A percentile compares a stretch with the other conserved stretches of the same genome.
phyloP scores from a whole-genome alignment of 371 early-diverging fungal genomes.

The Batrachochytrium dendrobatidis region DNA sequence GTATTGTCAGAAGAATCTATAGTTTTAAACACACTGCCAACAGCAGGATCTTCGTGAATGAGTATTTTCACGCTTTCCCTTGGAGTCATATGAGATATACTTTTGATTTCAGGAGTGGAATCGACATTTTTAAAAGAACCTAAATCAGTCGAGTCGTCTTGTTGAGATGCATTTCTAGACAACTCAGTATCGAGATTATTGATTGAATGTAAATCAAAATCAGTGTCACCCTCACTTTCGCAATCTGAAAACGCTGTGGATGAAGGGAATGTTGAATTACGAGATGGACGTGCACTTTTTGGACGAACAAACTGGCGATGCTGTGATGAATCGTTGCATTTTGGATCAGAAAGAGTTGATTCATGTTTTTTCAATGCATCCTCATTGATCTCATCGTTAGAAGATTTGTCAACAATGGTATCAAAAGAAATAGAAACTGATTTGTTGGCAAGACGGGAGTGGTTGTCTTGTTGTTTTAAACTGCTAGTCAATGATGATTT shows the following conservation, averaged over 20 bases:
- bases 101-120: too few relatives aligned
- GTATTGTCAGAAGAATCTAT: too few relatives aligned
- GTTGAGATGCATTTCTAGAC: too few relatives aligned
- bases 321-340: conserved; percentile 5
- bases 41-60: too few relatives aligned
- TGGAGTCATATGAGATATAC: too few relatives aligned
- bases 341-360: neutral
- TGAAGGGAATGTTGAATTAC: conserved; percentile 27
- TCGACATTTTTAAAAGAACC: too few relatives aligned
- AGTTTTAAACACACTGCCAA: too few relatives aligned
- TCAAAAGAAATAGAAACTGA: neutral
- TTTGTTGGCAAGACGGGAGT: neutral
- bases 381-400: neutral
- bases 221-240: conserved; percentile 13
- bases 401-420: neutral
- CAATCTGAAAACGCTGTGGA: conserved; percentile 29
- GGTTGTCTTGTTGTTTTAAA: neutral
- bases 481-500: neutral
- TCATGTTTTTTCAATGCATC: neutral
- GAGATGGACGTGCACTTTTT: conserved; percentile 33
- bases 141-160: too few relatives aligned
- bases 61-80: too few relatives aligned
- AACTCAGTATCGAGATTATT: neutral
- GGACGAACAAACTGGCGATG: conserved; percentile 21
- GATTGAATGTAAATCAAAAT: neutral